Conservation (phyloP, 163 green algal species). For the Volvox carteri region DNA sequence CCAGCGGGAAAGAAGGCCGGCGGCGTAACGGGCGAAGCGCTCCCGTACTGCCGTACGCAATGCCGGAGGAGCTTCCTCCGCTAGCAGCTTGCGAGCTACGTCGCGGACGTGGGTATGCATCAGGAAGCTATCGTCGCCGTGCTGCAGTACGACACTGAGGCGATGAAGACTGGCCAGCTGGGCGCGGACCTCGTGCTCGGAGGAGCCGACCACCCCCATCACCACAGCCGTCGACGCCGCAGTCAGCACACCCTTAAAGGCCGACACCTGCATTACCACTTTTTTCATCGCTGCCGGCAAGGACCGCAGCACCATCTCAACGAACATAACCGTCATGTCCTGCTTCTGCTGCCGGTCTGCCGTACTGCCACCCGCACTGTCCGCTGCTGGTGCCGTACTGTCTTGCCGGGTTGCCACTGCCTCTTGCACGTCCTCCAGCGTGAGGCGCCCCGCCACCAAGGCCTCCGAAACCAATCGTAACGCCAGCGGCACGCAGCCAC, state of each 20-base stretch:
- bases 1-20: neutral
- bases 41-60: slow-evolving; percentile 12
- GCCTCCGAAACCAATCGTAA: slow-evolving; percentile 35
- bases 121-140: slow-evolving; percentile 11
- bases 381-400: neutral
- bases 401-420: neutral
- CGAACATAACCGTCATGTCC: slow-evolving; percentile 18
- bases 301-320: slow-evolving; percentile 23
- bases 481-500: slow-evolving; percentile 12
- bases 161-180: slow-evolving; percentile 13
- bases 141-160: neutral
- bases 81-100: neutral
- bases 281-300: neutral
- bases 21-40: slow-evolving; percentile 18
- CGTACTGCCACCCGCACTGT: neutral
- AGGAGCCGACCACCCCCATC: neutral
- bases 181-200: slow-evolving; percentile 1
- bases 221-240: neutral
- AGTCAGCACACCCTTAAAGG: neutral
- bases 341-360: neutral
- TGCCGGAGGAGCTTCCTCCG: neutral
- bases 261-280: slow-evolving; percentile 10
- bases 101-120: slow-evolving; percentile 17
- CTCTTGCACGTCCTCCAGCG: slow-evolving; percentile 18
- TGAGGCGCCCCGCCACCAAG: slow-evolving; percentile 12